A percentile compares a stretch with the other conserved stretches of the same genome.
Conservation (phyloP, 2,329 filamentous ascomycete species). For the Colletotrichum tamarilloi region DNA sequence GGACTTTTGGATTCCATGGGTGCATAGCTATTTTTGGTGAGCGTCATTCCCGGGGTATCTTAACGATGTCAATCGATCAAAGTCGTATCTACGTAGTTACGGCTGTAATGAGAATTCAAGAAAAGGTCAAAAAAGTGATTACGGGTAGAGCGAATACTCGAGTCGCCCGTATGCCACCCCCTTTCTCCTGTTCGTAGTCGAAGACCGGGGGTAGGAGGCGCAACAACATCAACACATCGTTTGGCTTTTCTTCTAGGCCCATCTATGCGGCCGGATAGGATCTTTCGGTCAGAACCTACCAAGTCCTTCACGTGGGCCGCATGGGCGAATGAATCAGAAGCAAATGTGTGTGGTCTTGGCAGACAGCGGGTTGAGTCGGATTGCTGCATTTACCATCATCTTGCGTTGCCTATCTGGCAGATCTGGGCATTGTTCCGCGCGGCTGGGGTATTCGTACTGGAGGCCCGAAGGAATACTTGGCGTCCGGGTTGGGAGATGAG, state of each 20-base stretch:
- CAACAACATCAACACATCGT: background rate
- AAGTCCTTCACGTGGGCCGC: constrained; percentile 25
- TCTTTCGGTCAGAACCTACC: background rate
- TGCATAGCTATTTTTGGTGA: background rate
- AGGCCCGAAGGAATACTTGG: background rate
- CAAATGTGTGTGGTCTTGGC: constrained; percentile 2
- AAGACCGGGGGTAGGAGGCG: background rate
- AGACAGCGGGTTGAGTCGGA: constrained; percentile 18
- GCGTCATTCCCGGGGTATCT: background rate
- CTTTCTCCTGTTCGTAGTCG: background rate
- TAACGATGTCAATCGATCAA: background rate
- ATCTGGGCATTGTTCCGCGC: constrained; percentile 12
- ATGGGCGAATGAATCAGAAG: constrained; percentile 16
- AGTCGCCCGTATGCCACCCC: background rate
- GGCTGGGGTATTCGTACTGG: background rate
- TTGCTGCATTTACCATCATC: constrained; percentile 1
- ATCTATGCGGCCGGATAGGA: background rate
- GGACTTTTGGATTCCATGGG: no score
- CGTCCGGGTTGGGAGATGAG: constrained; percentile 26
- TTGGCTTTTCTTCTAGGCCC: no score
- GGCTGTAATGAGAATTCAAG: background rate
- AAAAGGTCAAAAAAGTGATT: no score
- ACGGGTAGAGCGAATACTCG: background rate
- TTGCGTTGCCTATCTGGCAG: constrained; percentile 2
- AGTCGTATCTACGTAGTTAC: background rate